Evolutionary conservation across 805 yeast genomes (phyloP).

Genomic region (Metschnikowia lochheadii): DNA sequence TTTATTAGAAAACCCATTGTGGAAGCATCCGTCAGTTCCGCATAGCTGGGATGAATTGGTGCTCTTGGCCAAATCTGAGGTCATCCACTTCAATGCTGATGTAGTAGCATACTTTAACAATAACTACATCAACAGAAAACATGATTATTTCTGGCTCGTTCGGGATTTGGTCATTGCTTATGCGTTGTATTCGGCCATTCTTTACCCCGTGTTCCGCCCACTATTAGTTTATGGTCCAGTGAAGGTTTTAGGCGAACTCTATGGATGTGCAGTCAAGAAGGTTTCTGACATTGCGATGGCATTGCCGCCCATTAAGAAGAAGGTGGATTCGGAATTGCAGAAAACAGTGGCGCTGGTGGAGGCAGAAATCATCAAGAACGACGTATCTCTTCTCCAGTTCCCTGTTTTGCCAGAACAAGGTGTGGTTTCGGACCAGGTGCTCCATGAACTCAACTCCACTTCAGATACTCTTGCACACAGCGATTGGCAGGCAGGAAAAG

Average conservation of each 20-base stretch:
- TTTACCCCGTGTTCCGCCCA: constrained; percentile 7
- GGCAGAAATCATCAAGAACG: constrained; percentile 51
- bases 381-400: constrained; percentile 43
- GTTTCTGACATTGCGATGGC: constrained; percentile 16
- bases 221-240: constrained; percentile 13
- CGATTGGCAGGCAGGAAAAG: constrained; percentile 80
- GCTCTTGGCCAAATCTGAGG: background rate
- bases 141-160: constrained; percentile 12
- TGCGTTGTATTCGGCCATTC: constrained; percentile 12
- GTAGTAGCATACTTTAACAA: background rate
- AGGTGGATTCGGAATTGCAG: constrained; percentile 58
- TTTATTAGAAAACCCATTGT: background rate
- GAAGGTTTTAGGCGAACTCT: background rate
- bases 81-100: background rate
- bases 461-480: constrained; percentile 52
- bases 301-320: constrained; percentile 51
- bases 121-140: constrained; percentile 1
- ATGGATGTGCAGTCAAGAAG: constrained; percentile 3
- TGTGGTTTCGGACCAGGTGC: constrained; percentile 42
- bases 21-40: background rate
- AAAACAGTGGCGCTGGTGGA: constrained; percentile 51
- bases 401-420: constrained; percentile 59
- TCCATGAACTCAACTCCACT: constrained; percentile 48
- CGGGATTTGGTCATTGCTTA: constrained; percentile 23
- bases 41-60: background rate